Conservation (phyloP, 768 basidiomycete genomes). For the Phylloporus arenicola region DNA sequence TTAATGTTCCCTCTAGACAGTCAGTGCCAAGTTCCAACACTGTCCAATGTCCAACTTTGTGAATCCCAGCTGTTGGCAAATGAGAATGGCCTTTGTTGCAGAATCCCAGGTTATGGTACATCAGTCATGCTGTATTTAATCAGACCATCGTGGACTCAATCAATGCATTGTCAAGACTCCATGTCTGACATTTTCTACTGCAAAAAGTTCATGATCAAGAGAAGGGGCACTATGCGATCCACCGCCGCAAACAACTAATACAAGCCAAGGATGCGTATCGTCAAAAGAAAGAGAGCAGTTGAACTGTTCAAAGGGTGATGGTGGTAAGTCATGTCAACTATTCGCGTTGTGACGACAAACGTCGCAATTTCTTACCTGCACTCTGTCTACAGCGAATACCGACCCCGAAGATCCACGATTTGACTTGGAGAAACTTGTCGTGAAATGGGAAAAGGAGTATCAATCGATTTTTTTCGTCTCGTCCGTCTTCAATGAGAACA, state of each 20-base stretch:
- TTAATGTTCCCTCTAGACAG: too few species aligned
- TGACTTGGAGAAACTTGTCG: conserved; percentile 88
- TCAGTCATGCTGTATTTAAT: too few species aligned
- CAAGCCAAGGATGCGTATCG: conserved; percentile 90
- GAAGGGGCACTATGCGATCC: conserved; percentile 66
- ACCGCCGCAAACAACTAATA: conserved; percentile 72
- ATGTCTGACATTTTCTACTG: conserved; percentile 83
- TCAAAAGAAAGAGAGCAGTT: conserved; percentile 56
- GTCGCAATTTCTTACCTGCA: not conserved
- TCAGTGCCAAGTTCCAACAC: too few species aligned
- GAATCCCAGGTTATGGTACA: too few species aligned
- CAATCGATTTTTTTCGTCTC: conserved; percentile 37
- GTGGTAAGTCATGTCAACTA: conserved; percentile 42
- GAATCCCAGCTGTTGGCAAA: too few species aligned
- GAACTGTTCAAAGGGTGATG: conserved; percentile 45
- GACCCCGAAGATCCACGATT: conserved; percentile 95
- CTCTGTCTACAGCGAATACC: conserved; percentile 60
- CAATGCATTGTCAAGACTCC: too few species aligned
- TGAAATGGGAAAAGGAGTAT: conserved; percentile 67
- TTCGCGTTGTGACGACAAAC: not conserved
- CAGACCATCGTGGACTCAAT: too few species aligned
- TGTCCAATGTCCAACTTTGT: too few species aligned
- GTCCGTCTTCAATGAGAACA: conserved; percentile 15
- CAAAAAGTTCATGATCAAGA: conserved; percentile 75
- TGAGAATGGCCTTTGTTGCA: too few species aligned